A percentile compares a stretch with the other conserved stretches of the same genome.
Evolutionary conservation across 2,329 filamentous ascomycete genomes (phyloP).

Genomic region (Fusarium duplospermum): DNA sequence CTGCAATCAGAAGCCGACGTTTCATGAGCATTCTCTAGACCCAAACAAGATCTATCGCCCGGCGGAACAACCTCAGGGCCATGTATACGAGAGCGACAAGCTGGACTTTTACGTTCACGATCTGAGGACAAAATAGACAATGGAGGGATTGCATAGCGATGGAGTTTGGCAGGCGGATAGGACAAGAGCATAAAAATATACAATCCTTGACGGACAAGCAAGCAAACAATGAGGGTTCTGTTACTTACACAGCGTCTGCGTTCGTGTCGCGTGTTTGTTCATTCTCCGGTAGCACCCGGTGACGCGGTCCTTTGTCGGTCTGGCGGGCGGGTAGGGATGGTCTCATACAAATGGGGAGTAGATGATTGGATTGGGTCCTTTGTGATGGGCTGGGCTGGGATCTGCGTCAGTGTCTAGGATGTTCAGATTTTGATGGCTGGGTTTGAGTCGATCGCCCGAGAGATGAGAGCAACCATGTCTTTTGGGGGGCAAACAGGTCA

Average conservation of each 20-base stretch:
- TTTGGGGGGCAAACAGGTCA: not conserved
- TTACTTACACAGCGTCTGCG: not conserved
- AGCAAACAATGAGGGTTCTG: not conserved
- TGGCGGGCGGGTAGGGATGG: not conserved
- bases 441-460: not conserved
- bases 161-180: slow-evolving; percentile 32
- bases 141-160: slow-evolving; percentile 32
- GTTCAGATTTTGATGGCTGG: slow-evolving; percentile 1
- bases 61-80: slow-evolving; percentile 73
- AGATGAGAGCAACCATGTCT: not conserved
- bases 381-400: not conserved
- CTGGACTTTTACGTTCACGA: slow-evolving; percentile 71
- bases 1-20: slow-evolving; percentile 82
- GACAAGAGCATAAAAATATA: not conserved
- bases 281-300: not conserved
- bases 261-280: slow-evolving; percentile 1
- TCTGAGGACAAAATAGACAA: slow-evolving; percentile 53
- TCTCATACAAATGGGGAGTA: not conserved
- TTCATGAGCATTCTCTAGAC: slow-evolving; percentile 77
- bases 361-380: not conserved
- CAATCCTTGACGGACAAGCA: not conserved
- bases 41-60: slow-evolving; percentile 83
- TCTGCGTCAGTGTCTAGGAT: not conserved
- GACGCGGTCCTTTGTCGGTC: slow-evolving; percentile 1
- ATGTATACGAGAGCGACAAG: slow-evolving; percentile 76